Evolutionary conservation across 2,329 filamentous ascomycete species (phyloP).

Genomic region (Fusarium redolens): DNA sequence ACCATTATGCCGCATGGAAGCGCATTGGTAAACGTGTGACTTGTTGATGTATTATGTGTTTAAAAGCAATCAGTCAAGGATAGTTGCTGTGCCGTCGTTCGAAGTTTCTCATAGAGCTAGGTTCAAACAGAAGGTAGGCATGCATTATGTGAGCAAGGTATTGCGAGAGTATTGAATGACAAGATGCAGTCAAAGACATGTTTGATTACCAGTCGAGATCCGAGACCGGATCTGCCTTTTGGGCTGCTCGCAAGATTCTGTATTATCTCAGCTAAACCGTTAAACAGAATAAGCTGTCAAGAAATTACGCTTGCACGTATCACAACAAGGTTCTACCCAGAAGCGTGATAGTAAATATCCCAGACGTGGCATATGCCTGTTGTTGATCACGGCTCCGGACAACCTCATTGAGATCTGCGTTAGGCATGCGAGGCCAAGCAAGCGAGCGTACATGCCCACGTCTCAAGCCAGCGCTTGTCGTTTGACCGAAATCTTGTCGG

Average conservation of each 20-base stretch:
- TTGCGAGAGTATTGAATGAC: not conserved
- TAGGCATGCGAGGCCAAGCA: not conserved
- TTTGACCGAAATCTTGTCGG: not conserved
- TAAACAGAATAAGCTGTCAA: not conserved
- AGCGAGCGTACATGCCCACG: not conserved
- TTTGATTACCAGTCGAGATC: not conserved
- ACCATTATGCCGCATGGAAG: not conserved
- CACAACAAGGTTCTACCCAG: not conserved
- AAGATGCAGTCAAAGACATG: not conserved
- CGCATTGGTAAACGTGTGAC: not conserved
- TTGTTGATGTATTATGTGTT: not conserved
- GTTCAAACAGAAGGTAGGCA: not conserved
- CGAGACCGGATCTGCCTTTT: not conserved
- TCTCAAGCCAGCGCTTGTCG: not conserved
- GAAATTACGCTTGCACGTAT: not conserved
- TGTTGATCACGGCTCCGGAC: slow-evolving; percentile 1
- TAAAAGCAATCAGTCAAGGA: not conserved
- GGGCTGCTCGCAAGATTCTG: not conserved
- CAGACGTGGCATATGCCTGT: slow-evolving; percentile 9
- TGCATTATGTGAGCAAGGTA: not conserved
- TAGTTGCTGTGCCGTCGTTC: not conserved
- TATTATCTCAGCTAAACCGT: not conserved
- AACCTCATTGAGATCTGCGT: slow-evolving; percentile 7
- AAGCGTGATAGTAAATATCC: not conserved
- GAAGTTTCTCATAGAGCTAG: not conserved